A percentile compares a stretch with the other conserved stretches of the same genome.
Evolutionary conservation across 441 rosid species (phyloP).

Genomic region (Jatropha multifida): DNA sequence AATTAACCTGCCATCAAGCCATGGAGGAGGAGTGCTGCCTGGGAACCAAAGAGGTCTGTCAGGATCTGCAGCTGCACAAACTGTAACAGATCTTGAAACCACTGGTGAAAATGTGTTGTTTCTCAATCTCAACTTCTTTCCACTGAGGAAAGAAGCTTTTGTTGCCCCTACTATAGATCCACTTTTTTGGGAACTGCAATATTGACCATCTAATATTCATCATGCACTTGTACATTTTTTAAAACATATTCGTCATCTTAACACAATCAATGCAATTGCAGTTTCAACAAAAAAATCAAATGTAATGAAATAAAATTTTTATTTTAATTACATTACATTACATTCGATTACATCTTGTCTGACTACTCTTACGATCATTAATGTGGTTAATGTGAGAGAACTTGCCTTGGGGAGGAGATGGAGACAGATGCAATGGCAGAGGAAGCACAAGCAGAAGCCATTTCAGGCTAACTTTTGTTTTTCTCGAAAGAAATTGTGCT

Average conservation of each 20-base stretch:
- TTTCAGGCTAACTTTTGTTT: conserved; percentile 19
- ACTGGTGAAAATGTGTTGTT: conserved; percentile 32
- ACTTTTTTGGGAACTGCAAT: conserved; percentile 57
- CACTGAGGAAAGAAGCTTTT: conserved; percentile 64
- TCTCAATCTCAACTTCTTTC: conserved; percentile 61
- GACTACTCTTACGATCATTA: no score
- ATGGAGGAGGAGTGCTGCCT: conserved; percentile 92
- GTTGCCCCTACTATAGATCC: conserved; percentile 45
- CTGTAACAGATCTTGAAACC: conserved; percentile 36
- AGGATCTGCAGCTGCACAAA: conserved; percentile 69
- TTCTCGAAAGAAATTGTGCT: background rate
- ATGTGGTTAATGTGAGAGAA: conserved; percentile 8
- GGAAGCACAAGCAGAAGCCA: conserved; percentile 92
- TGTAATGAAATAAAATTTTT: no score
- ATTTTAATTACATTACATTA: no score
- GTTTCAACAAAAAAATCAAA: no score
- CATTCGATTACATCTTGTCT: no score
- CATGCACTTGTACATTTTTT: no score
- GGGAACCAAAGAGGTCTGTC: conserved; percentile 97
- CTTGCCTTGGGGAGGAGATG: conserved; percentile 72
- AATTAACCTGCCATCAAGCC: conserved; percentile 87
- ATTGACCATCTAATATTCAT: no score
- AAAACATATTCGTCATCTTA: no score
- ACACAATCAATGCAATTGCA: no score
- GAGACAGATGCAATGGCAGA: conserved; percentile 71